Conservation (phyloP, 176 grass and related monocot genomes). For the Triticum dicoccoides region DNA sequence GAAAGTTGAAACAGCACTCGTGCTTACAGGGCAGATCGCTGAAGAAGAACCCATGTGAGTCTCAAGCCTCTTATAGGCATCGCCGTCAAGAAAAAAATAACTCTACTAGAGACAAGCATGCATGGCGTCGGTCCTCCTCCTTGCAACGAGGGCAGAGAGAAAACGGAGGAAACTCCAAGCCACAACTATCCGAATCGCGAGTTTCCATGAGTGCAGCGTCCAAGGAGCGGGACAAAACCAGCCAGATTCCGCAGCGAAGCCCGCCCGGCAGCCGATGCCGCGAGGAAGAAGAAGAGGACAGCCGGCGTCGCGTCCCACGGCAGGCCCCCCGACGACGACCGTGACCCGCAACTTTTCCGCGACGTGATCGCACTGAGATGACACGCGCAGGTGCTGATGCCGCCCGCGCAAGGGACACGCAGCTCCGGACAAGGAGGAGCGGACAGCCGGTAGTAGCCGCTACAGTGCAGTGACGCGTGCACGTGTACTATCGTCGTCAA, state of each 20-base stretch:
- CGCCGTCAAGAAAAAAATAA: too few species aligned
- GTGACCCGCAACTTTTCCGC: conserved; percentile 22
- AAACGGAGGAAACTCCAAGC: background rate
- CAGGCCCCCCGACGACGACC: background rate
- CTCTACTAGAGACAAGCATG: background rate
- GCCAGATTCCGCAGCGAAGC: background rate
- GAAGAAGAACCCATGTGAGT: too few species aligned
- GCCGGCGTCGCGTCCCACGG: conserved; percentile 19
- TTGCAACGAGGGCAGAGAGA: background rate
- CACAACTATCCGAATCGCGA: too few species aligned
- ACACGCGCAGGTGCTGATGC: conserved; percentile 42
- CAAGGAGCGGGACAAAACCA: background rate
- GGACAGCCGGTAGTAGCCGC: background rate
- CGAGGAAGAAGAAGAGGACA: conserved; percentile 13
- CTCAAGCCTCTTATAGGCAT: too few species aligned
- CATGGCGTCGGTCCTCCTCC: background rate
- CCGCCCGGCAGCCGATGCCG: background rate
- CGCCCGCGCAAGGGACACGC: conserved; percentile 1
- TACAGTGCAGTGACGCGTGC: conserved; percentile 7
- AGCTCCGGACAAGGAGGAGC: conserved; percentile 9
- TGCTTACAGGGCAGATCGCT: too few species aligned
- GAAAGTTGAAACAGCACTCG: too few species aligned
- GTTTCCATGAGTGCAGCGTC: background rate
- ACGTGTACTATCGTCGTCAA: background rate
- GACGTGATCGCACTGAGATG: conserved; percentile 41